phyloP scores from a whole-genome alignment of 106 monocot species.

The Vanilla planifolia region DNA sequence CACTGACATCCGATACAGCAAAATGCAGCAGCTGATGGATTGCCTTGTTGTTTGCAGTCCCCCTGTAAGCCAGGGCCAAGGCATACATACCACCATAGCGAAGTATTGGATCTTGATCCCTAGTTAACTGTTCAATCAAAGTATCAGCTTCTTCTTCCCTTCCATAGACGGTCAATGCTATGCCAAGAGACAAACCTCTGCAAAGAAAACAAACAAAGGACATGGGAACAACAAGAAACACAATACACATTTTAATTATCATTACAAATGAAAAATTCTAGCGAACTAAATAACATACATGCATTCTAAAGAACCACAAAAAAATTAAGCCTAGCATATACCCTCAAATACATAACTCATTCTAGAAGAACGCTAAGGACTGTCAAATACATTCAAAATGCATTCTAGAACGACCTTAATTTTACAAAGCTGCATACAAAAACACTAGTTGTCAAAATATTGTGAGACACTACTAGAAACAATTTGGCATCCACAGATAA shows the following conservation, averaged over 20 bases:
- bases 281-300: not conserved
- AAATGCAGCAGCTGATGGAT: constrained; percentile 99
- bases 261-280: no score
- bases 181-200: constrained; percentile 74
- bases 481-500: no score
- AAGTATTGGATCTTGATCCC: constrained; percentile 98
- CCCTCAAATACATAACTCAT: no score
- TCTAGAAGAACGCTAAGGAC: no score
- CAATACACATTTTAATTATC: no score
- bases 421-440: no score
- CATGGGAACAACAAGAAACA: not conserved
- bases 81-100: constrained; percentile 99
- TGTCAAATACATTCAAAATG: no score
- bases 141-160: constrained; percentile 96
- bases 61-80: constrained; percentile 87
- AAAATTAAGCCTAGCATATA: no score
- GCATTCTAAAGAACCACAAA: no score
- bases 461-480: no score
- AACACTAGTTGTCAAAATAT: no score
- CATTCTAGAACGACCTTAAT: no score
- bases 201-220: not conserved
- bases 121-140: constrained; percentile 94
- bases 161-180: constrained; percentile 96
- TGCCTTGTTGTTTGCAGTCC: constrained; percentile 98
- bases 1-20: constrained; percentile 98